Base-by-base conservation (phyloP, 2,329 filamentous ascomycete species). In the Fusarium lateritium region DNA sequence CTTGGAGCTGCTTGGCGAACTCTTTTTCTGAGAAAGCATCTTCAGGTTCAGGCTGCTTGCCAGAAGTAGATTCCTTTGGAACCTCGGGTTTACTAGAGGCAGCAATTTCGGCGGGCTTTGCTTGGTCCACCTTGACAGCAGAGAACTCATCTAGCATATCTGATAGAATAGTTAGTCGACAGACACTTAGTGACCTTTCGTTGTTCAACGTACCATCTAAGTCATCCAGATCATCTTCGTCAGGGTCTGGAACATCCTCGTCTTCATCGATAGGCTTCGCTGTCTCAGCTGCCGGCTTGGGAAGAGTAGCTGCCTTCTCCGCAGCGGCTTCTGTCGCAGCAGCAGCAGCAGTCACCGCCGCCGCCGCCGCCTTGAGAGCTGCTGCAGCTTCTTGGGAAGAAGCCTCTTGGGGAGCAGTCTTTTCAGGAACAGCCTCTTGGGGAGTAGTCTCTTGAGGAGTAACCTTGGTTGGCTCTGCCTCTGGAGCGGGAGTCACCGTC, bases 91-190 rank as follows among this genome's bases (percentile, higher is more conserved):
- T 73, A 53, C 77, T 64, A 13, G 79, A 67, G 42, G 74, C 73
- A 34, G 76, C 42, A 42, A 70, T 54, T 55, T 72, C 68, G 31
- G 77, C 68, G 24, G 77, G 44, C 49, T 72, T 75, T 56, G 63
- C 52, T 15, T 73, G 53, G 36, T 78, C 76, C 15, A 90, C 74
- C 70, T 90, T 89, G 52, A 85, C 84, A 28, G 91, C 82, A 42
- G 91, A 90, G 81, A 99, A 99, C 69, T 98, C 92, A 77, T 98
- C 94, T 26, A 99, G 90, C 80, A 98, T 92, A 73, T 98, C 95
- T 95, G 43, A 17, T 24, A 24, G 8, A 28, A 11, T 4, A 8
- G 44, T 72, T 26, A 75, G 66, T 17, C 19, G 49, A 54, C 7
- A 28, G 31, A n/a, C 31, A 28, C n/a, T 7, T 7, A 33, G 28